Evolutionary conservation across 108 stramenopile species (phyloP), one percentile per base, ranked within the genome.

Genomic region (Conticribra weissflogii): DNA sequence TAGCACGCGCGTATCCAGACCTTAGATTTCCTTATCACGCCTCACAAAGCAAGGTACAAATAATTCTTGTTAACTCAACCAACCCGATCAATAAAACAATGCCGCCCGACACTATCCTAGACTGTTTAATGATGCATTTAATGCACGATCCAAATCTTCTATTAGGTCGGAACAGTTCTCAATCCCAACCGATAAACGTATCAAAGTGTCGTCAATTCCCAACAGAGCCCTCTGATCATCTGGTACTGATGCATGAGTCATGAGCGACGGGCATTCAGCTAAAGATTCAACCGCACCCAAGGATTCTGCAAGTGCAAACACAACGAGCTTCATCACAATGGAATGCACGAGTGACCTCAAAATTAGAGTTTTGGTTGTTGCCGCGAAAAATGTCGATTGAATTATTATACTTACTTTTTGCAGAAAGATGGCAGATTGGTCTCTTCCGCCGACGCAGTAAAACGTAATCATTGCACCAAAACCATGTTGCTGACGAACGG

Each of bases 401-500:
- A 23, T 65, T 59, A 21, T 18, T 16, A 32, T 9, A 63, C 77
- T 66, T 54, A 88, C 78, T 63, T 88, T 82, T 70, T 82, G 45
- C 18, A 90, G 66, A 16, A 88, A 47, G 18, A 75, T 70, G 2
- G 74, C 78, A 22, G 85, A 79, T 46, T 90, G 76, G 21, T 71
- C 84, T 24, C 78, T 67, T 21, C 83, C 92, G 16, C 92, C 91
- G 65, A 85, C 72, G 49, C 92, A 84, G 66, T 88, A 92, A 64
- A 97, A 95, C 34, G 95, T 86, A 23, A 97, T 81, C 90, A 97
- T 95, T 31, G 89, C 91, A 29, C 97, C 88, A 71, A 76, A 84
- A 19, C 86, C 88, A 72, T 87, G 77, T 65, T 88, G 87, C 63
- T 95, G 94, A 33, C 70, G 78, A 30, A 66, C 72, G 16, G 95